These are phyloP conservation scores for Nidularia sp. DNA, from an alignment of 768 basidiomycete species.

Conservation along the genomic window DNA sequence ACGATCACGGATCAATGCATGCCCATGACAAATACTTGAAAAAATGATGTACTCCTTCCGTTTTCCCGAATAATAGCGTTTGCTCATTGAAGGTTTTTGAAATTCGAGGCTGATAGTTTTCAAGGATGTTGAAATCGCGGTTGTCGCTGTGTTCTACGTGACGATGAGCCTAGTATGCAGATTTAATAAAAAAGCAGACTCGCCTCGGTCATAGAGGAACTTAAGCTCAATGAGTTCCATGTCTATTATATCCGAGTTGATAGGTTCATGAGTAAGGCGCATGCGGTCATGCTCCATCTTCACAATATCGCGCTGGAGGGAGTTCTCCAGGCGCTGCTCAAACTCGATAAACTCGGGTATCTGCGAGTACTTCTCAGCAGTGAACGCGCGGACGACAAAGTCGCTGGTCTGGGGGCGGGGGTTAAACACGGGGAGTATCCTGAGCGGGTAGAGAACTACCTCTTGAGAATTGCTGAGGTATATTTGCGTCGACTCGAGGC, in stretches of 20 bases:
- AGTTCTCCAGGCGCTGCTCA: slow-evolving; percentile 78
- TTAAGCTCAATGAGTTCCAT: slow-evolving; percentile 83
- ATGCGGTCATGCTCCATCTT: slow-evolving; percentile 85
- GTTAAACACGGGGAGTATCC: slow-evolving; percentile 1
- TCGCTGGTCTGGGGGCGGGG: slow-evolving; percentile 57
- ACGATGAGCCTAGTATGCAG: neutral
- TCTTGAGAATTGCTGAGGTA: slow-evolving; percentile 79
- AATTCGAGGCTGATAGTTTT: slow-evolving; percentile 68
- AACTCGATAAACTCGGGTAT: slow-evolving; percentile 83
- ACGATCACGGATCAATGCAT: neutral
- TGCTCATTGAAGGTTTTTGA: slow-evolving; percentile 57
- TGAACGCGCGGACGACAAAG: slow-evolving; percentile 76
- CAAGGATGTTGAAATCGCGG: slow-evolving; percentile 76
- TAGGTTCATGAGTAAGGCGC: slow-evolving; percentile 70
- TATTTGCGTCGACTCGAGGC: slow-evolving; percentile 76
- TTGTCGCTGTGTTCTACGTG: slow-evolving; percentile 76
- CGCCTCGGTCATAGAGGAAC: slow-evolving; percentile 75
- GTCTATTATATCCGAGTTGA: slow-evolving; percentile 69
- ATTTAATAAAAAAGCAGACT: slow-evolving; percentile 14
- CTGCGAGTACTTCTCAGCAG: slow-evolving; percentile 80
- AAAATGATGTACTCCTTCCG: slow-evolving; percentile 51
- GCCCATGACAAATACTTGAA: neutral
- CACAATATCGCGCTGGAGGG: slow-evolving; percentile 77
- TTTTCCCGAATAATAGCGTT: slow-evolving; percentile 60
- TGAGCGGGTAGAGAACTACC: slow-evolving; percentile 29